phyloP scores from a whole-genome alignment of 805 yeast species.

The Ogataea populi-albae region DNA sequence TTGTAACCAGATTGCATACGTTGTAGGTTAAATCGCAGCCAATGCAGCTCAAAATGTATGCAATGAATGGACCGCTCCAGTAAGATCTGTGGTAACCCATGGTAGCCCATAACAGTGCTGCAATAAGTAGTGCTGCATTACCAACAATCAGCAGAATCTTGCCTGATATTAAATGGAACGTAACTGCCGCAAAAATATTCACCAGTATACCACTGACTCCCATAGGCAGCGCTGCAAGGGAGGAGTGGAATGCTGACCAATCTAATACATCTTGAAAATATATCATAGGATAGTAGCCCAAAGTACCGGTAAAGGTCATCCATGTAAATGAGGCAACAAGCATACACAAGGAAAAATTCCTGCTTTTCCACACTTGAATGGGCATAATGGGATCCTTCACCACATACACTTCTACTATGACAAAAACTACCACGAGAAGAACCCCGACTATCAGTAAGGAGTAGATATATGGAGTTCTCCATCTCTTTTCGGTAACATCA shows the following conservation, averaged over 20 bases:
- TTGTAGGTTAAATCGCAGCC: constrained; percentile 43
- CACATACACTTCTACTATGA: constrained; percentile 35
- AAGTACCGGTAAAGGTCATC: constrained; percentile 37
- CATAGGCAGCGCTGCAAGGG: constrained; percentile 38
- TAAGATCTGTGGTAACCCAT: constrained; percentile 28
- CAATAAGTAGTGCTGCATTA: constrained; percentile 26
- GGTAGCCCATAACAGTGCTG: constrained; percentile 38
- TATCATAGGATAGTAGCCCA: constrained; percentile 34
- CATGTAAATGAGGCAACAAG: constrained; percentile 32
- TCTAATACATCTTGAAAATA: constrained; percentile 37
- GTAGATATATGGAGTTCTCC: constrained; percentile 43
- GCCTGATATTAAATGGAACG: constrained; percentile 39
- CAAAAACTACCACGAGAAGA: constrained; percentile 26
- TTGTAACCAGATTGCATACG: constrained; percentile 38
- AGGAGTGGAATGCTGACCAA: constrained; percentile 36
- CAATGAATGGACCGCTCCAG: constrained; percentile 43
- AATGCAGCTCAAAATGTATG: constrained; percentile 32
- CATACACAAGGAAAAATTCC: constrained; percentile 36
- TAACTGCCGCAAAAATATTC: constrained; percentile 39
- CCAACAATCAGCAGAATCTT: constrained; percentile 32
- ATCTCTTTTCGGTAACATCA: constrained; percentile 34
- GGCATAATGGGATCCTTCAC: constrained; percentile 41
- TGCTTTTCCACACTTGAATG: constrained; percentile 35
- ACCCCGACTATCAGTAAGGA: constrained; percentile 36
- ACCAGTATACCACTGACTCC: constrained; percentile 35